Base-by-base conservation (phyloP, 163 green algal species). In the Chlamydomonas reinhardtii region DNA sequence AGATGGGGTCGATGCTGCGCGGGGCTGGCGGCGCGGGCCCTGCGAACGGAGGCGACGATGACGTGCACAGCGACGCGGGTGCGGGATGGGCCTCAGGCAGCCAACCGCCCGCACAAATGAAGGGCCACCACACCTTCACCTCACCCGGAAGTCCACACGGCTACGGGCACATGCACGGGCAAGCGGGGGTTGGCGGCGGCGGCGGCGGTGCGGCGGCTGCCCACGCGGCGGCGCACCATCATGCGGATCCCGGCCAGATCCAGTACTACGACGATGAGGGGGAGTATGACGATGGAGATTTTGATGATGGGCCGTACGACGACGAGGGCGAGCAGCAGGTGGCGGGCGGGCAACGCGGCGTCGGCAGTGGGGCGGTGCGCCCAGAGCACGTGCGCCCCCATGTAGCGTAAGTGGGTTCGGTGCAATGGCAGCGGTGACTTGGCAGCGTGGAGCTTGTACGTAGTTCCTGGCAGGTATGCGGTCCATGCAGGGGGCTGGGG, bases 51-150 rank as follows among this genome's bases (percentile, higher is more conserved):
- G 56, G 59, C 19, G 59, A 29, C 2, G 59, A 65, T 1, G 59
- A 65, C 19, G 64, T 35, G 9, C 79, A 86, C 56, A 73, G 56
- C 69, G 80, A 86, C 22, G 69, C 70, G 31, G 80, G 80, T 27
- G 70, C 14, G n/a, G 80, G 80, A 3, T 86, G 80, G 80, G 80
- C 17, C 20, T 20, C 70, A 0, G 70, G 69, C 35, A 48, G 37
- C 35, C 54, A 86, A 70, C 80, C 69, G 16, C 54, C 74, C 2
- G 73, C 73, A 29, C 64, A 68, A 37, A 65, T 84, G 43, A 75
- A 75, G 43, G 29, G 37, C 29, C 6, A 54, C 11, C 32, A n/a
- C 4, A 75, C 76, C 29, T 84, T 84, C 39, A 84, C 76, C 12
- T n/a, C 25, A 3, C 31, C 61, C 24, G 24, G 5, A 19, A 56